Evolutionary conservation across 2,329 filamentous ascomycete species (phyloP).

Genomic region (Camillea tinctor): DNA sequence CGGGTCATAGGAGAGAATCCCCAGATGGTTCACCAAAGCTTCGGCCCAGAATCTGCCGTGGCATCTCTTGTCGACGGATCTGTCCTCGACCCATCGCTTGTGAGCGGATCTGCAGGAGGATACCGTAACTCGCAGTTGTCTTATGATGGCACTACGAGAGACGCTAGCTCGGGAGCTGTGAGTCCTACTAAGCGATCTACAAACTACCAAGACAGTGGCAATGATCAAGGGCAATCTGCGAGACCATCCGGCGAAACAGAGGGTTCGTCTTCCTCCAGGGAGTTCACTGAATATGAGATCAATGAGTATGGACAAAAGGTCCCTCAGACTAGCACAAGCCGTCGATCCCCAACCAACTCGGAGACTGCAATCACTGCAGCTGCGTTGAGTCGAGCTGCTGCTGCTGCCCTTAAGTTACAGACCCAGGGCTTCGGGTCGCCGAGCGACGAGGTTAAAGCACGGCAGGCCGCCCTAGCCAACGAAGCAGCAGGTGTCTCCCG

Average conservation of each 20-base stretch:
- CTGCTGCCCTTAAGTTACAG: conserved; percentile 51
- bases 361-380: conserved; percentile 58
- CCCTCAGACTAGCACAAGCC: conserved; percentile 42
- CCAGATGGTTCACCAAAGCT: conserved; percentile 68
- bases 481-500: conserved; percentile 54
- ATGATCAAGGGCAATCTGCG: conserved; percentile 43
- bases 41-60: conserved; percentile 83
- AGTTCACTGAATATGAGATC: conserved; percentile 56
- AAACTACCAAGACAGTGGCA: conserved; percentile 37
- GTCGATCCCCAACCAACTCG: conserved; percentile 54
- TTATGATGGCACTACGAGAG: conserved; percentile 24
- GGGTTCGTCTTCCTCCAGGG: conserved; percentile 37
- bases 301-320: conserved; percentile 59
- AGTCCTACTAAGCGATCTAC: conserved; percentile 43
- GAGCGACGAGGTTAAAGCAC: conserved; percentile 34
- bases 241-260: conserved; percentile 28
- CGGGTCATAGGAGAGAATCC: conserved; percentile 71
- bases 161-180: conserved; percentile 29
- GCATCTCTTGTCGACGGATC: conserved; percentile 84
- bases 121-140: conserved; percentile 38
- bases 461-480: conserved; percentile 43
- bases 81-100: conserved; percentile 61
- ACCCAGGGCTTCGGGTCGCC: conserved; percentile 41
- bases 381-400: conserved; percentile 50
- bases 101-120: conserved; percentile 58